phyloP scores from a whole-genome alignment of 2,329 filamentous ascomycete genomes.

The Fusarium incarnatum region DNA sequence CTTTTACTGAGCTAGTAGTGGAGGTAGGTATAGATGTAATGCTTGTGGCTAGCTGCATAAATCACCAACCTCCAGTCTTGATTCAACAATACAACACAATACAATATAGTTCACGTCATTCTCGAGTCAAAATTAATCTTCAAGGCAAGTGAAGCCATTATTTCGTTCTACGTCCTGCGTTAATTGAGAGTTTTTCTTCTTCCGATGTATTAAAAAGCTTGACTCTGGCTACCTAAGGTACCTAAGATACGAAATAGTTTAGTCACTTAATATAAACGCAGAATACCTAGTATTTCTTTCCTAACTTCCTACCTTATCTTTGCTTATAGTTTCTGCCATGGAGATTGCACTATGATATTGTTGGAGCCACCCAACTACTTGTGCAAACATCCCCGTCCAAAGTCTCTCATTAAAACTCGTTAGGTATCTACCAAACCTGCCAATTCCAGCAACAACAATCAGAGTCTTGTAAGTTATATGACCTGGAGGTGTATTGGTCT shows the following conservation, averaged over 20 bases:
- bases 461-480: not conserved
- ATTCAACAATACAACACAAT: not conserved
- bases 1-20: constrained; percentile 14
- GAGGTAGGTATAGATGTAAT: not conserved
- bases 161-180: not conserved
- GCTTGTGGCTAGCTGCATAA: constrained; percentile 25
- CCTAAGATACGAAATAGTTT: not conserved
- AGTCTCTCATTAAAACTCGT: not conserved
- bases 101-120: constrained; percentile 20
- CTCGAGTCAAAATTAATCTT: not conserved
- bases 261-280: not conserved
- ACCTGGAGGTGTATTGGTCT: no score
- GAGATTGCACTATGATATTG: not conserved
- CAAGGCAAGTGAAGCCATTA: not conserved
- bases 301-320: not conserved
- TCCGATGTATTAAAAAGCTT: not conserved
- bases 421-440: not conserved
- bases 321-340: not conserved
- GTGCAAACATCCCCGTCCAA: not conserved
- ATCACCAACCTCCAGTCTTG: constrained; percentile 8
- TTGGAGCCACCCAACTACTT: not conserved
- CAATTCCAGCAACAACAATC: not conserved
- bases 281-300: not conserved
- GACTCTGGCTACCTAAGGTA: not conserved
- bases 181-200: not conserved